phyloP scores from a whole-genome alignment of 2,329 filamentous ascomycete species.

The Xylaria sp. region DNA sequence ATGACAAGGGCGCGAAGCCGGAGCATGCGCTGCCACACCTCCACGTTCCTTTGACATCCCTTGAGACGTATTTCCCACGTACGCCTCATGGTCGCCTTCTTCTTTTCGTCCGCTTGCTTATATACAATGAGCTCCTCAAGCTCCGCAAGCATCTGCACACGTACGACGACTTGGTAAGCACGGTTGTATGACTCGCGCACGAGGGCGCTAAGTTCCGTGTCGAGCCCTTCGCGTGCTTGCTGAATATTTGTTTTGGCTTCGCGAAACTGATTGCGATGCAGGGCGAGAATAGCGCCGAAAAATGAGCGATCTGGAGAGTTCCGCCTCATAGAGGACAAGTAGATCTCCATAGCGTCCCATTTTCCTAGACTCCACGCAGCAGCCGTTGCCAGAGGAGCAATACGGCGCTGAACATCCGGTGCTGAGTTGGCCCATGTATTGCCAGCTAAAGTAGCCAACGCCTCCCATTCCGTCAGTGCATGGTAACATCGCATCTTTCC shows the following conservation, averaged over 20 bases:
- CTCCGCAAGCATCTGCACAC: conserved; percentile 98
- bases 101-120: conserved; percentile 87
- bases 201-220: conserved; percentile 90
- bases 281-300: conserved; percentile 90
- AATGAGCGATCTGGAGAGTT: conserved; percentile 92
- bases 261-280: conserved; percentile 93
- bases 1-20: conserved; percentile 91
- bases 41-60: conserved; percentile 93
- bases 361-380: conserved; percentile 95
- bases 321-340: conserved; percentile 90
- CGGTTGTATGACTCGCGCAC: conserved; percentile 98
- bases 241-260: conserved; percentile 86
- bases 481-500: conserved; percentile 99
- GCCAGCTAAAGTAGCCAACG: conserved; percentile 79
- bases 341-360: conserved; percentile 98
- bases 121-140: conserved; percentile 97
- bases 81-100: conserved; percentile 81
- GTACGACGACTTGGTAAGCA: conserved; percentile 95
- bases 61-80: conserved; percentile 96
- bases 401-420: conserved; percentile 79
- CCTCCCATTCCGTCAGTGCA: conserved; percentile 95
- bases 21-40: conserved; percentile 98
- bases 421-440: conserved; percentile 91
- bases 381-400: conserved; percentile 89
- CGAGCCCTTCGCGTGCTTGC: conserved; percentile 85